Percentiles rank a stretch among this genome's conserved stretches.
These are phyloP conservation scores for Thuja plicata DNA, from an alignment of 83 land plant species.

Conservation along the genomic window DNA sequence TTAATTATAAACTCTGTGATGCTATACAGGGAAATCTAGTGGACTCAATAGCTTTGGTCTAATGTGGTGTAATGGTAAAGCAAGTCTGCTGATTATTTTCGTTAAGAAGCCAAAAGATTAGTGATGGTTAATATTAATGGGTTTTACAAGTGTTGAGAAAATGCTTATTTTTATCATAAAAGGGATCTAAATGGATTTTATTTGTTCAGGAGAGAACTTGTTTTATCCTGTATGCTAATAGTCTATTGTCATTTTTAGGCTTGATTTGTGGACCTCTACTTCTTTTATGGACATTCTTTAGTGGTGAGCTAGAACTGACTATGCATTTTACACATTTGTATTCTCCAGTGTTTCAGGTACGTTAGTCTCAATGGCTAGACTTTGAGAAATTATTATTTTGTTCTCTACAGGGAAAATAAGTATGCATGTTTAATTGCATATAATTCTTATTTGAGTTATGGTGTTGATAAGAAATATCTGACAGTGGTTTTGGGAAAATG, in stretches of 20 bases:
- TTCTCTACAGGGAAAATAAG: not conserved
- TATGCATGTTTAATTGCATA: not conserved
- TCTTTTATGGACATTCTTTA: slow-evolving; percentile 64
- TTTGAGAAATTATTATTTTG: not conserved
- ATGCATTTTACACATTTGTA: slow-evolving; percentile 63
- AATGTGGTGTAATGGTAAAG: slow-evolving; percentile 97
- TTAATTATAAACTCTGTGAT: slow-evolving; percentile 2
- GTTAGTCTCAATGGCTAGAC: not conserved
- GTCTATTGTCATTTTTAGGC: slow-evolving; percentile 45
- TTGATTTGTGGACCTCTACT: slow-evolving; percentile 83
- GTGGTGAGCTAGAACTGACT: slow-evolving; percentile 68
- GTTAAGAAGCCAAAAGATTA: not conserved
- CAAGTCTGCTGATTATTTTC: not conserved
- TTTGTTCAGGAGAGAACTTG: slow-evolving; percentile 3
- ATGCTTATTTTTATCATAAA: not conserved
- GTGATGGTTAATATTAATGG: not conserved
- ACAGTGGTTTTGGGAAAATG: not conserved
- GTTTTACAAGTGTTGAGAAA: not conserved
- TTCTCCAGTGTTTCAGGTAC: slow-evolving; percentile 79
- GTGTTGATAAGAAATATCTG: not conserved
- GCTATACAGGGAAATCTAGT: slow-evolving; percentile 79
- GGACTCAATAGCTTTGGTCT: slow-evolving; percentile 96
- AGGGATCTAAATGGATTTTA: not conserved
- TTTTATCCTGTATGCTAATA: not conserved
- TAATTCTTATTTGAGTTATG: not conserved